Percentiles rank a stretch among this genome's conserved stretches.
Evolutionary conservation across 2,329 filamentous ascomycete genomes (phyloP).

Genomic region (Mycogone perniciosa): DNA sequence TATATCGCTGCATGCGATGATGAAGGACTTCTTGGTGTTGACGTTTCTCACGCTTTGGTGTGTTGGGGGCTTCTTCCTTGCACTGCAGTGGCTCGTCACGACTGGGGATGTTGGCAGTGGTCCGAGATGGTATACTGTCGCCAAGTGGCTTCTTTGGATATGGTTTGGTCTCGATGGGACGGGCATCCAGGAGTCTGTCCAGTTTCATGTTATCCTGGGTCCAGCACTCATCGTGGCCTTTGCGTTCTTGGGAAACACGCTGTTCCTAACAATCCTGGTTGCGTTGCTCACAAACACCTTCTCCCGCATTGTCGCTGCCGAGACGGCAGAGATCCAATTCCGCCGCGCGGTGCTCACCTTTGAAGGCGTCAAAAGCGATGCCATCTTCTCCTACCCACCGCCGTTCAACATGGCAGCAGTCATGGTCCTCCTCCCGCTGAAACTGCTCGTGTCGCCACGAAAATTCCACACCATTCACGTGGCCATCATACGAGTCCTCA

Average conservation of each 20-base stretch:
- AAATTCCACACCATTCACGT: constrained; percentile 70
- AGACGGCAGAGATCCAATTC: constrained; percentile 65
- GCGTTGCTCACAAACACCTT: constrained; percentile 70
- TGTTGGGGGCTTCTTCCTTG: constrained; percentile 65
- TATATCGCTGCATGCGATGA: constrained; percentile 67
- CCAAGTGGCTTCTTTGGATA: constrained; percentile 74
- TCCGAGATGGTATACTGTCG: constrained; percentile 48
- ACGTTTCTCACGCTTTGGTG: constrained; percentile 62
- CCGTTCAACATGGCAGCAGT: constrained; percentile 66
- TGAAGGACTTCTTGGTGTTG: constrained; percentile 63
- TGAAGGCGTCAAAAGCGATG: constrained; percentile 67
- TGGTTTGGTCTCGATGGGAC: constrained; percentile 69
- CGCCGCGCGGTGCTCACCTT: constrained; percentile 65
- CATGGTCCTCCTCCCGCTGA: constrained; percentile 56
- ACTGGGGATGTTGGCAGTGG: constrained; percentile 20
- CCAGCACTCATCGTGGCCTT: constrained; percentile 65
- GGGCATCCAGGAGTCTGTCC: constrained; percentile 43
- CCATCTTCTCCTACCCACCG: constrained; percentile 62
- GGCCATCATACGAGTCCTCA: constrained; percentile 54
- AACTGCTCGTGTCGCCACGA: constrained; percentile 53
- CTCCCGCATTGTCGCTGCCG: constrained; percentile 61
- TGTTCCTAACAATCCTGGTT: constrained; percentile 68
- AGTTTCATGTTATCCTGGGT: constrained; percentile 62
- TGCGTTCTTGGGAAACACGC: constrained; percentile 67
- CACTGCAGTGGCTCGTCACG: constrained; percentile 57